Evolutionary conservation across 2,329 filamentous ascomycete species (phyloP).

Genomic region (Zasmidium cellare): DNA sequence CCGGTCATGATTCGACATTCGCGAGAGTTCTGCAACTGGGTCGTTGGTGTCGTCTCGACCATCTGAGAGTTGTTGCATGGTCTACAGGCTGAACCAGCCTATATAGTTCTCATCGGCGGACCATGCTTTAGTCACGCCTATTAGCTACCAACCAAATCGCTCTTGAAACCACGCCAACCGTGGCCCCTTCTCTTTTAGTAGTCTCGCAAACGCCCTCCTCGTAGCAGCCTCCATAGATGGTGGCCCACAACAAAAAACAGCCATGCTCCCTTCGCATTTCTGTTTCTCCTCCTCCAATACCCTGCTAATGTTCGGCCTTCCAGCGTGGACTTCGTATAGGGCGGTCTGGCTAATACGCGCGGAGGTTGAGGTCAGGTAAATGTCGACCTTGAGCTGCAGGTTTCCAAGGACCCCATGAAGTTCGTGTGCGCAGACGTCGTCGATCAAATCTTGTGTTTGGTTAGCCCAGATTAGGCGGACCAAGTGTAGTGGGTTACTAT

Average conservation of each 20-base stretch:
- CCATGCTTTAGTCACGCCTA: too few species aligned
- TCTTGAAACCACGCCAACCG: conserved; percentile 1
- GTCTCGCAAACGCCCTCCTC: not conserved
- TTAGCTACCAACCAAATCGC: conserved; percentile 4
- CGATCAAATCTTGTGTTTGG: not conserved
- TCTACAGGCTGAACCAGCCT: too few species aligned
- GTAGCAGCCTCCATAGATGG: not conserved
- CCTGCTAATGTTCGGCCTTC: conserved; percentile 8
- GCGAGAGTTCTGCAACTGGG: too few species aligned
- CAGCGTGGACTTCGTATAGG: not conserved
- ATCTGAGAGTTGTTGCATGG: too few species aligned
- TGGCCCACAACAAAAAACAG: conserved; percentile 15
- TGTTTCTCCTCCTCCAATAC: not conserved
- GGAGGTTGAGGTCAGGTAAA: conserved; percentile 2
- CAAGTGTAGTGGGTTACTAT: not conserved
- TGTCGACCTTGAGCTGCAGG: not conserved
- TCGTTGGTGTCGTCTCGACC: too few species aligned
- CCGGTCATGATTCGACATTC: too few species aligned
- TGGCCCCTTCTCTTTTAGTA: conserved; percentile 1
- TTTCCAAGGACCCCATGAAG: conserved; percentile 2
- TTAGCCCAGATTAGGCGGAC: conserved; percentile 9
- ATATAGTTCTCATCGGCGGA: too few species aligned
- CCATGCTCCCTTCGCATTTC: not conserved
- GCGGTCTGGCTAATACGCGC: too few species aligned
- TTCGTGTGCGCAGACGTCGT: conserved; percentile 6